These are phyloP conservation scores for Suillus plorans DNA, from an alignment of 768 basidiomycete species.

Conservation along the genomic window DNA sequence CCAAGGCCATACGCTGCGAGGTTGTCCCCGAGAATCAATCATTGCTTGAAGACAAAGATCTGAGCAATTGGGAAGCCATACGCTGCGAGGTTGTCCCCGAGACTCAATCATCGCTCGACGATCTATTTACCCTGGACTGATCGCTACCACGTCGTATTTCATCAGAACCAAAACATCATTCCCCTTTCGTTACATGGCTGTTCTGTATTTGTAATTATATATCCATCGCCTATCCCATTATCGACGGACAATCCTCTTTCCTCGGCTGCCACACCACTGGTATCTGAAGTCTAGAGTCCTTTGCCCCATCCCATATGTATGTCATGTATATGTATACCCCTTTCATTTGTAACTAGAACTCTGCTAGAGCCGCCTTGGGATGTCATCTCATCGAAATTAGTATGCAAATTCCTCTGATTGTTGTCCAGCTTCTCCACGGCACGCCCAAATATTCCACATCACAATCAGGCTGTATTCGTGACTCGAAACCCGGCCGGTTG, in stretches of 20 bases:
- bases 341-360: background rate
- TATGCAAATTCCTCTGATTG: background rate
- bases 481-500: too few relatives aligned
- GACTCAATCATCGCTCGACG: slow-evolving; percentile 14
- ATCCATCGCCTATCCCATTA: background rate
- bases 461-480: background rate
- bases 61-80: slow-evolving; percentile 7
- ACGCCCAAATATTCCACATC: background rate
- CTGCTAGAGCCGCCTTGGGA: background rate
- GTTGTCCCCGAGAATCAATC: slow-evolving; percentile 13
- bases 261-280: background rate
- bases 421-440: background rate
- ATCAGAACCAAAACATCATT: background rate
- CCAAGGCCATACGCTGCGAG: background rate
- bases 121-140: background rate
- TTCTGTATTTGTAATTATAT: background rate
- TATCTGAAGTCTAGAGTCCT: background rate
- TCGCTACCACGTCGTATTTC: background rate
- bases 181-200: background rate
- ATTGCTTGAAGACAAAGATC: background rate
- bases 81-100: slow-evolving; percentile 36
- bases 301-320: background rate
- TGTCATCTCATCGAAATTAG: background rate
- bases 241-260: background rate
- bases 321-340: background rate